Evolutionary conservation across 2,329 filamentous ascomycete species (phyloP).

Genomic region (Fusarium luffae): DNA sequence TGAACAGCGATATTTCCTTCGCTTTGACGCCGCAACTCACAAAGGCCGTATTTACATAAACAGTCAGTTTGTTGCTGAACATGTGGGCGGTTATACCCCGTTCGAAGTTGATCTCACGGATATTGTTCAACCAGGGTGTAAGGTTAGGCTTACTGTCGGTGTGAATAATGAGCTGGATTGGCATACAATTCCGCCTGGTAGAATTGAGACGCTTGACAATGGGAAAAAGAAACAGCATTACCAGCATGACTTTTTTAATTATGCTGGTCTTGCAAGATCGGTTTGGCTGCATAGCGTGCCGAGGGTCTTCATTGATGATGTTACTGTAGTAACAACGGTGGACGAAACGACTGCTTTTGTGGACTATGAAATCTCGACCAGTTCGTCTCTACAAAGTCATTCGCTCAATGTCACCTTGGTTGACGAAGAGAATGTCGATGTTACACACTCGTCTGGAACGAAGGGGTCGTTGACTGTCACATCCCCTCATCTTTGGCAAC

Average conservation of each 20-base stretch:
- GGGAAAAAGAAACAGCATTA: background rate
- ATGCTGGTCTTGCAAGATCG: background rate
- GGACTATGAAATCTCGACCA: background rate
- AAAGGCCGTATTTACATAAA: background rate
- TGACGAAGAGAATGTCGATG: no score
- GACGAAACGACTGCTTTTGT: background rate
- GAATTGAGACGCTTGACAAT: background rate
- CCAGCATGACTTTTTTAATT: background rate
- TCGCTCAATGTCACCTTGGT: no score
- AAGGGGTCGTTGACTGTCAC: background rate
- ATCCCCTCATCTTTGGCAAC: background rate
- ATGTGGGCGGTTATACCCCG: background rate
- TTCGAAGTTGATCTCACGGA: background rate
- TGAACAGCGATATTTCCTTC: background rate
- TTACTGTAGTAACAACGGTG: no score
- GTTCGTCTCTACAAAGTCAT: no score
- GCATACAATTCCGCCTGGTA: background rate
- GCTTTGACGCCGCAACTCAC: background rate
- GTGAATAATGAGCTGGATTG: background rate
- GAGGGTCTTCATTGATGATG: no score
- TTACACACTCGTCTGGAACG: no score
- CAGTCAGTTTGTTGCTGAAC: background rate
- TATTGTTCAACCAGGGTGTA: background rate
- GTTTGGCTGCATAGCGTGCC: background rate
- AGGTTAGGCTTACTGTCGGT: background rate